phyloP scores from a whole-genome alignment of 1,284 basidiomycete genomes.

The Hypsizygus ulmarius region DNA sequence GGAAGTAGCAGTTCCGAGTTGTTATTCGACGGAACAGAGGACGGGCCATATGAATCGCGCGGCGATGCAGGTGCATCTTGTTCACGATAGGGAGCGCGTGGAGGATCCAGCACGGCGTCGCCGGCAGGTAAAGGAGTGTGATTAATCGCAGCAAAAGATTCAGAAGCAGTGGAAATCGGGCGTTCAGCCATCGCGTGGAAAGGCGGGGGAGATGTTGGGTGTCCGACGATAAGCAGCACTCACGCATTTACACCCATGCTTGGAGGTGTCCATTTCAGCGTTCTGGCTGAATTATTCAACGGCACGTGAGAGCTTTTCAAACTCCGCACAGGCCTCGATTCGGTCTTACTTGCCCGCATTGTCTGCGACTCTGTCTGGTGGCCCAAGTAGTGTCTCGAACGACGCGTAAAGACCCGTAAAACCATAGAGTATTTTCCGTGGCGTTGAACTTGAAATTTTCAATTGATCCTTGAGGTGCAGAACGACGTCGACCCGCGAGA shows the following conservation, averaged over 20 bases:
- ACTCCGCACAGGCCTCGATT: background rate
- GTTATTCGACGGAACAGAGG: slow-evolving; percentile 15
- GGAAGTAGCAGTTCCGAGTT: slow-evolving; percentile 20
- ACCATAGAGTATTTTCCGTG: too few relatives aligned
- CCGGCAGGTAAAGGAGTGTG: slow-evolving; percentile 28
- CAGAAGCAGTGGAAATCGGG: slow-evolving; percentile 22
- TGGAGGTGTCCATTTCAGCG: too few relatives aligned
- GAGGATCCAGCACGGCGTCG: slow-evolving; percentile 23
- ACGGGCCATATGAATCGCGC: slow-evolving; percentile 25
- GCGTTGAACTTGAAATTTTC: too few relatives aligned
- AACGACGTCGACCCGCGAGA: too few relatives aligned
- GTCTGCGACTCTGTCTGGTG: background rate
- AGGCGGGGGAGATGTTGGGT: slow-evolving; percentile 14
- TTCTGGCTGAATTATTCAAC: background rate
- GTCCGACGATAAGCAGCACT: slow-evolving; percentile 13
- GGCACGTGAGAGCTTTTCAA: slow-evolving; percentile 9
- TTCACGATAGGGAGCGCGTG: slow-evolving; percentile 26
- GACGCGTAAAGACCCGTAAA: too few relatives aligned
- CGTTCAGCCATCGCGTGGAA: slow-evolving; percentile 25
- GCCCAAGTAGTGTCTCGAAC: too few relatives aligned
- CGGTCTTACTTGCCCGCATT: slow-evolving; percentile 13
- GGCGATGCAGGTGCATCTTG: slow-evolving; percentile 23
- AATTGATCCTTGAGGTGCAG: too few relatives aligned
- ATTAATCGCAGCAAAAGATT: slow-evolving; percentile 19
- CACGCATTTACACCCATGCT: background rate